A percentile compares a stretch with the other conserved stretches of the same genome.
Conservation (phyloP, 371 early-diverging fungal species). For the Mucor indicus region DNA sequence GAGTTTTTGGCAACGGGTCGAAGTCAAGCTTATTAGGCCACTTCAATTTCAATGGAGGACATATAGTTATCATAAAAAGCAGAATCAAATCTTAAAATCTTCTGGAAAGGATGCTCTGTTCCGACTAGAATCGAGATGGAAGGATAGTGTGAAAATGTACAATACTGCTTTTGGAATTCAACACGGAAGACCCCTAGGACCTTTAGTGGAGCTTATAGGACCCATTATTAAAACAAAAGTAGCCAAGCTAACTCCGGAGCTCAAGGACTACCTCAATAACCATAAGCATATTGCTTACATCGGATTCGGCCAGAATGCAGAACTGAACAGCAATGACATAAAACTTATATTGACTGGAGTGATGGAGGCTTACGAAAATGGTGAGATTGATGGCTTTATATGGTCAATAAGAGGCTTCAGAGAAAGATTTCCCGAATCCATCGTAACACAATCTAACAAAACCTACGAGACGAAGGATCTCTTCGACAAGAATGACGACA, state of each 20-base stretch:
- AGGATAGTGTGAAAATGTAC: conserved; percentile 16
- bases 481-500: conserved; percentile 1
- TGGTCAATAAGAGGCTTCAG: conserved; percentile 21
- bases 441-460: conserved; percentile 1
- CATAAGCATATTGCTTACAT: conserved; percentile 29
- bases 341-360: conserved; percentile 17
- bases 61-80: no score
- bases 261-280: conserved; percentile 14
- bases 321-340: conserved; percentile 9
- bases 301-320: conserved; percentile 37
- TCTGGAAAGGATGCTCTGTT: no score
- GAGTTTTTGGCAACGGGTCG: no score
- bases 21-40: no score
- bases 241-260: conserved; percentile 9
- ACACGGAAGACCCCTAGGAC: conserved; percentile 24
- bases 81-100: no score
- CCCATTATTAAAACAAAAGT: conserved; percentile 22
- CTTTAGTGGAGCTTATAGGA: conserved; percentile 31
- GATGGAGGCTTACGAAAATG: conserved; percentile 15
- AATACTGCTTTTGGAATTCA: conserved; percentile 24
- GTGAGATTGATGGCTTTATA: conserved; percentile 26
- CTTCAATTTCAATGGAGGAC: no score
- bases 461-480: background rate
- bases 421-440: conserved; percentile 9
- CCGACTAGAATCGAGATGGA: no score